A percentile compares a stretch with the other conserved stretches of the same genome.
These are phyloP conservation scores for Byssoonygena ceratinophila DNA, from an alignment of 2,329 filamentous ascomycete species.

Conservation along the genomic window DNA sequence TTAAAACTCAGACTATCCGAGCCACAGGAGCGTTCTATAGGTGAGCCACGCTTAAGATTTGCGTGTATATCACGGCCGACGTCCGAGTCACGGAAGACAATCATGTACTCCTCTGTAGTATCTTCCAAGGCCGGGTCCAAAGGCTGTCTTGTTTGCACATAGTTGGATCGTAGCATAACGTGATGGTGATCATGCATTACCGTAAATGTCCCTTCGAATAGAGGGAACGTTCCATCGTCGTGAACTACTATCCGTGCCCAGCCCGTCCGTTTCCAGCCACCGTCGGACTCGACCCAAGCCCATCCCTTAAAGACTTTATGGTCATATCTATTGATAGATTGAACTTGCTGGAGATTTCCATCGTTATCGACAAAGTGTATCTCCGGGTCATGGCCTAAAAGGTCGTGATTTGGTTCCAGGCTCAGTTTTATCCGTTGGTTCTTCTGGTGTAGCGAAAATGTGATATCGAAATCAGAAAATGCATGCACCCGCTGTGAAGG, in stretches of 20 bases:
- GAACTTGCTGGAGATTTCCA: slow-evolving; percentile 55
- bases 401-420: slow-evolving; percentile 83
- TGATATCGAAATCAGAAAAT: slow-evolving; percentile 72
- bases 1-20: slow-evolving; percentile 77
- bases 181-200: slow-evolving; percentile 76
- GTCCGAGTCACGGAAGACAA: slow-evolving; percentile 87
- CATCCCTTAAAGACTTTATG: slow-evolving; percentile 79
- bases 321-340: slow-evolving; percentile 58
- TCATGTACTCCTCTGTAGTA: slow-evolving; percentile 62
- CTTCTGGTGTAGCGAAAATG: slow-evolving; percentile 60
- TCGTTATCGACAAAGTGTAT: slow-evolving; percentile 62
- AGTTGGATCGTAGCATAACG: slow-evolving; percentile 64
- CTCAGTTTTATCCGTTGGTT: slow-evolving; percentile 63
- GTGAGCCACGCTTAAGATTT: slow-evolving; percentile 54
- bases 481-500: slow-evolving; percentile 69
- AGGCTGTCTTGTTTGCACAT: slow-evolving; percentile 58
- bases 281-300: slow-evolving; percentile 56
- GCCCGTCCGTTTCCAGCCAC: slow-evolving; percentile 68
- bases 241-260: slow-evolving; percentile 76
- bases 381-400: slow-evolving; percentile 64
- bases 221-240: slow-evolving; percentile 62
- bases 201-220: slow-evolving; percentile 86
- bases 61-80: slow-evolving; percentile 42
- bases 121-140: slow-evolving; percentile 57
- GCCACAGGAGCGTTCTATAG: slow-evolving; percentile 48